Evolutionary conservation across 345 rosid genomes (phyloP).

Genomic region (Ceriops zippeliana): DNA sequence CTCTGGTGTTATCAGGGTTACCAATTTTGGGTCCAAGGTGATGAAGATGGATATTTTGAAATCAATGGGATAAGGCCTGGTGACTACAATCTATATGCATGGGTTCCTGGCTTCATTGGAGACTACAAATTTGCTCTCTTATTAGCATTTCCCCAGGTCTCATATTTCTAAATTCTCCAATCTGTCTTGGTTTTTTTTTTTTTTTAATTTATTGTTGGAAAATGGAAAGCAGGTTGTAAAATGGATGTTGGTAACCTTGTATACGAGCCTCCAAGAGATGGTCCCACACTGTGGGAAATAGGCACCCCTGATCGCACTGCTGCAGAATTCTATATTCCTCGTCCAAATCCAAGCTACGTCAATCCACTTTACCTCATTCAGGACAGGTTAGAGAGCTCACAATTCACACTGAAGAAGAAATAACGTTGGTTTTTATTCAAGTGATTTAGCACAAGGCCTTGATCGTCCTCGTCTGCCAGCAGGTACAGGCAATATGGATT

Average conservation of each 20-base stretch:
- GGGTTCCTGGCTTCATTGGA: slow-evolving; percentile 81
- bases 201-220: neutral
- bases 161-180: neutral
- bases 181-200: neutral
- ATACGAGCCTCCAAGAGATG: slow-evolving; percentile 76
- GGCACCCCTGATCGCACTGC: slow-evolving; percentile 84
- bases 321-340: slow-evolving; percentile 72
- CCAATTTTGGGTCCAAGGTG: slow-evolving; percentile 77
- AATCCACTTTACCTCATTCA: slow-evolving; percentile 59
- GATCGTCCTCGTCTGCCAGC: neutral
- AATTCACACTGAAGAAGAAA: neutral
- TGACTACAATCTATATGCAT: slow-evolving; percentile 66
- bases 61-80: slow-evolving; percentile 50
- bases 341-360: slow-evolving; percentile 59
- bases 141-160: slow-evolving; percentile 54
- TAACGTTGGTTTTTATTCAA: neutral
- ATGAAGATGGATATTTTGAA: slow-evolving; percentile 52
- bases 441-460: neutral
- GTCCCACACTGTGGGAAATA: slow-evolving; percentile 88
- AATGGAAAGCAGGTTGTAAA: slow-evolving; percentile 38
- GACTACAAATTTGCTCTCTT: slow-evolving; percentile 47
- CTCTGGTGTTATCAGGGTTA: slow-evolving; percentile 40
- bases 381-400: slow-evolving; percentile 45
- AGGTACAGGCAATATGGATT: slow-evolving; percentile 85
- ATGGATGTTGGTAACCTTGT: slow-evolving; percentile 55